phyloP scores from a whole-genome alignment of 208 protist species.

The Wallacemonas sp. region DNA sequence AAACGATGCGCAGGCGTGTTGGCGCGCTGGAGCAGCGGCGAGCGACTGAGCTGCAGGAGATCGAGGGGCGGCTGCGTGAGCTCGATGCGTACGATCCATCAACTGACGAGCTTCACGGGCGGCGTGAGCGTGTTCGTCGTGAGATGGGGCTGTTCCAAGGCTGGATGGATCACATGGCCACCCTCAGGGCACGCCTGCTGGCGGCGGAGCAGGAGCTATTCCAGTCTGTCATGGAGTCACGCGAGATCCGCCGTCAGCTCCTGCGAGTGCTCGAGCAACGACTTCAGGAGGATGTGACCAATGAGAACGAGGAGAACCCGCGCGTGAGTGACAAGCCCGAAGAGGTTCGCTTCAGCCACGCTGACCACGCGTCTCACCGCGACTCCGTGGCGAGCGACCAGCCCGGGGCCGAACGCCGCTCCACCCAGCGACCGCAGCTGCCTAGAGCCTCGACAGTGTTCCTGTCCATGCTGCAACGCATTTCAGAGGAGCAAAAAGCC shows the following conservation, averaged over 20 bases:
- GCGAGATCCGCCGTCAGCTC: constrained; percentile 35
- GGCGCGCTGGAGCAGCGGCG: constrained; percentile 32
- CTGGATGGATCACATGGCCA: constrained; percentile 19
- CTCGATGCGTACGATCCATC: constrained; percentile 58
- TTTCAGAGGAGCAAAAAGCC: constrained; percentile 19
- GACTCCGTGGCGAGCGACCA: background rate
- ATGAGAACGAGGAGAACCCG: constrained; percentile 11
- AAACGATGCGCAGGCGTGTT: constrained; percentile 41
- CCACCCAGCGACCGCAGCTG: constrained; percentile 17
- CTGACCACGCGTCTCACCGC: background rate
- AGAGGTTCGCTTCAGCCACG: constrained; percentile 10
- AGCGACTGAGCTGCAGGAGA: constrained; percentile 26
- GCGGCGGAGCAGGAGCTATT: constrained; percentile 26
- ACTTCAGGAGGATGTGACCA: constrained; percentile 12
- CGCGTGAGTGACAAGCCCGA: background rate
- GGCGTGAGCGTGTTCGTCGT: constrained; percentile 23
- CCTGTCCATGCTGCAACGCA: constrained; percentile 32
- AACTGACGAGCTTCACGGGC: constrained; percentile 21
- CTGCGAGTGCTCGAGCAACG: constrained; percentile 39
- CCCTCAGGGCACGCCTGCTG: constrained; percentile 14
- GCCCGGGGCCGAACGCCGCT: background rate
- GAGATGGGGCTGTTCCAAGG: constrained; percentile 34
- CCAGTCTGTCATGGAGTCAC: constrained; percentile 28
- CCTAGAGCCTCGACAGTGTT: constrained; percentile 42
- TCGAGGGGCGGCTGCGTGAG: constrained; percentile 22